phyloP scores from a whole-genome alignment of 2,329 filamentous ascomycete genomes.

The Neurospora sp. region DNA sequence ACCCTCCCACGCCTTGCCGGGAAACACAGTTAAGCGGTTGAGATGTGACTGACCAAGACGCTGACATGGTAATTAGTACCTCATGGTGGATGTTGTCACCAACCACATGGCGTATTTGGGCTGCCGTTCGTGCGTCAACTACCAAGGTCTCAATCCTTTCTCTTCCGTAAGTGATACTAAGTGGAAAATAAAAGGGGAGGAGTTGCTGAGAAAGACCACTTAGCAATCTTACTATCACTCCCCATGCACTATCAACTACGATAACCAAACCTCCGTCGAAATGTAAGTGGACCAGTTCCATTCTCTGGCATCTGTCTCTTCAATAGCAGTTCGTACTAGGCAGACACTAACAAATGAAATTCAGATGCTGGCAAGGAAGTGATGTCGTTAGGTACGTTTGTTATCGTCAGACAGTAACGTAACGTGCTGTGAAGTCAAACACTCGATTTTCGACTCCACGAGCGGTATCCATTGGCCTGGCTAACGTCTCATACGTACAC shows the following conservation, averaged over 20 bases:
- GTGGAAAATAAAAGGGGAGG: not conserved
- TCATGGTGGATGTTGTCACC: constrained; percentile 51
- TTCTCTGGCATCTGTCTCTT: not conserved
- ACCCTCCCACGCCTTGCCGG: not conserved
- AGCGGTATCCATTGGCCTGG: not conserved
- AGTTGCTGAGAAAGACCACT: not conserved
- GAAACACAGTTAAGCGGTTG: not conserved
- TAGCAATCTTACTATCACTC: constrained; percentile 40
- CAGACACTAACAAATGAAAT: not conserved
- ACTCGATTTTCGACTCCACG: not conserved
- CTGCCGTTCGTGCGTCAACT: constrained; percentile 37
- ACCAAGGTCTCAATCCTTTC: constrained; percentile 44
- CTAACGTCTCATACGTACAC: not conserved
- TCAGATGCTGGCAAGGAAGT: constrained; percentile 38
- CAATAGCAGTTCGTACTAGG: not conserved
- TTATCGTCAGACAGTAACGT: not conserved
- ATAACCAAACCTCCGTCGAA: constrained; percentile 29
- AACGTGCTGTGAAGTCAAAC: not conserved
- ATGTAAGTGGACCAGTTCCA: not conserved
- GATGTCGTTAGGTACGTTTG: constrained; percentile 26
- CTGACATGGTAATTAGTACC: constrained; percentile 24
- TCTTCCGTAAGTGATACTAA: constrained; percentile 24
- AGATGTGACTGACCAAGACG: not conserved
- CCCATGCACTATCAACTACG: constrained; percentile 43
- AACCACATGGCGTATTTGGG: constrained; percentile 48